phyloP scores from a whole-genome alignment of 2,329 filamentous ascomycete genomes.

The Neospermospora avenae region DNA sequence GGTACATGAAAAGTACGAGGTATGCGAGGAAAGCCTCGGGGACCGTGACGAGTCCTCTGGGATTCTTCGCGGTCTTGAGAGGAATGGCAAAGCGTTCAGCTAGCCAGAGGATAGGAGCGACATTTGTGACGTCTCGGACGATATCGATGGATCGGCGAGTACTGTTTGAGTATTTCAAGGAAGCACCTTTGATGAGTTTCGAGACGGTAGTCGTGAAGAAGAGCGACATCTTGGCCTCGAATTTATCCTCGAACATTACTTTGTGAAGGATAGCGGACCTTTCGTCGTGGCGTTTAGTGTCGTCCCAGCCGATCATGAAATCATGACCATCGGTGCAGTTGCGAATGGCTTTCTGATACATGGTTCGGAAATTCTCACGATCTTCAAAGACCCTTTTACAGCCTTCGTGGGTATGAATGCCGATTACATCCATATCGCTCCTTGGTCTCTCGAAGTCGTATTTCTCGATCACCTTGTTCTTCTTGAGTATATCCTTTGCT shows the following conservation, averaged over 20 bases:
- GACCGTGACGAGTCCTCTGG: slow-evolving; percentile 50
- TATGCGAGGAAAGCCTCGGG: slow-evolving; percentile 45
- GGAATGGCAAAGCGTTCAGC: slow-evolving; percentile 50
- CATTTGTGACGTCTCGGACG: slow-evolving; percentile 53
- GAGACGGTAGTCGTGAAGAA: slow-evolving; percentile 44
- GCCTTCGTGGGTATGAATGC: slow-evolving; percentile 47
- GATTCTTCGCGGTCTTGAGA: slow-evolving; percentile 59
- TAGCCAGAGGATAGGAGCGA: slow-evolving; percentile 54
- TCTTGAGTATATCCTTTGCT: slow-evolving; percentile 44
- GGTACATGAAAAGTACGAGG: slow-evolving; percentile 47
- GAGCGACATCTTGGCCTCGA: slow-evolving; percentile 42
- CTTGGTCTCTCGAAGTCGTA: slow-evolving; percentile 44
- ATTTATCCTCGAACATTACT: slow-evolving; percentile 42
- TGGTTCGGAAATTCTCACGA: slow-evolving; percentile 45
- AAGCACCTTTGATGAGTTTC: slow-evolving; percentile 45
- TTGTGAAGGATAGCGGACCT: slow-evolving; percentile 44
- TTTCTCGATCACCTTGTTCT: slow-evolving; percentile 43
- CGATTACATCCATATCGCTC: slow-evolving; percentile 42
- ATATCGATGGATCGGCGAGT: slow-evolving; percentile 46
- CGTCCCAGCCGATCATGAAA: slow-evolving; percentile 46
- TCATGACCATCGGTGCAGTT: slow-evolving; percentile 45
- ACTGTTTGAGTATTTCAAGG: slow-evolving; percentile 43
- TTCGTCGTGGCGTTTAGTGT: slow-evolving; percentile 40
- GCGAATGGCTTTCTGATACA: slow-evolving; percentile 43
- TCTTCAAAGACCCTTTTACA: slow-evolving; percentile 49